phyloP scores from a whole-genome alignment of 306 rosid genomes.

The Prunus campanulata region DNA sequence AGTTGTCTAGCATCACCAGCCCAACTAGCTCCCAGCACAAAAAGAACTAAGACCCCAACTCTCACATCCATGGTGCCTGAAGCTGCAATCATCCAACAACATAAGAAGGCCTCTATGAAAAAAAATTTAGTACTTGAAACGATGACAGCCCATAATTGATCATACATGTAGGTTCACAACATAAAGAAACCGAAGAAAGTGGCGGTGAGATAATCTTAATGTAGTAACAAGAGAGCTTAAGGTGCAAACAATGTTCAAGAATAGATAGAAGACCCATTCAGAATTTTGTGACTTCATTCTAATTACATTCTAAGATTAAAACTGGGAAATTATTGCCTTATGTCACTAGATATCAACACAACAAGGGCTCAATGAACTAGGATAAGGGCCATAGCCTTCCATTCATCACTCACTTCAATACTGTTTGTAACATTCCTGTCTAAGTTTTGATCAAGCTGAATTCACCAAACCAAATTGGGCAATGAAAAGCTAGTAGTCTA shows the following conservation, averaged over 20 bases:
- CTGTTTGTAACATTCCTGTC: neutral
- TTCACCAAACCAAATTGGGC: neutral
- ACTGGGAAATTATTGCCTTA: neutral
- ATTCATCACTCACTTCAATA: neutral
- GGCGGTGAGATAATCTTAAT: neutral
- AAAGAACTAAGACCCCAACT: constrained; percentile 50
- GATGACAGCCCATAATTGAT: neutral
- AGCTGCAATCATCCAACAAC: neutral
- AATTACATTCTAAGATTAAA: neutral
- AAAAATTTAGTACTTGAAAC: neutral
- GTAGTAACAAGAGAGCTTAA: neutral
- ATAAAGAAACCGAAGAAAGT: neutral
- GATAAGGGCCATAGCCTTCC: neutral
- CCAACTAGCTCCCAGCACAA: constrained; percentile 55
- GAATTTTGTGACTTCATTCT: neutral
- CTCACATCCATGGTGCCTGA: constrained; percentile 56
- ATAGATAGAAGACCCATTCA: neutral
- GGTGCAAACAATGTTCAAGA: constrained; percentile 15
- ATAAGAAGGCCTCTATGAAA: neutral
- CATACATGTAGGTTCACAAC: neutral
- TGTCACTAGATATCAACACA: neutral
- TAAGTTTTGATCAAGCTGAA: neutral
- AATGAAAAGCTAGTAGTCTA: neutral
- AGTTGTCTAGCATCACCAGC: constrained; percentile 48
- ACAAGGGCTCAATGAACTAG: neutral